Evolutionary conservation across 2,329 filamentous ascomycete genomes (phyloP).

Genomic region (Penicillium olsonii): DNA sequence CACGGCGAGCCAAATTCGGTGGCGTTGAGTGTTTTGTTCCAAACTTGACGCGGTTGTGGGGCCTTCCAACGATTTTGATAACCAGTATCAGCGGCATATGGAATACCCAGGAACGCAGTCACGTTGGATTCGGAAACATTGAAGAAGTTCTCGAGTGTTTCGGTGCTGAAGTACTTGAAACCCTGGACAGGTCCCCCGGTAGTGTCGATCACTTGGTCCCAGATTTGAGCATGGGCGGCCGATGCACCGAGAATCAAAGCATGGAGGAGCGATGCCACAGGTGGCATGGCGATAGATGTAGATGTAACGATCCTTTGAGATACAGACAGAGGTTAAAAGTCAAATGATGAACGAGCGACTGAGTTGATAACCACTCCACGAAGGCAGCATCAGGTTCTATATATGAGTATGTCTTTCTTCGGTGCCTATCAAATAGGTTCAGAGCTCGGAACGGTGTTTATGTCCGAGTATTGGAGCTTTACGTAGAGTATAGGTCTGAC

Average conservation of each 20-base stretch:
- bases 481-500: too few species aligned
- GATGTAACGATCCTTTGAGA: too few species aligned
- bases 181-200: conserved; percentile 20
- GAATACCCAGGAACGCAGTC: conserved; percentile 24
- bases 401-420: too few species aligned
- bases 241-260: conserved; percentile 14
- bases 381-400: too few species aligned
- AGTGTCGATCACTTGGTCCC: conserved; percentile 21
- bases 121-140: conserved; percentile 20
- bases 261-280: too few species aligned
- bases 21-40: conserved; percentile 24
- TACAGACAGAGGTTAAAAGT: too few species aligned
- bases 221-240: conserved; percentile 21
- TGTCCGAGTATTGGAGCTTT: too few species aligned
- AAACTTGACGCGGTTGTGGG: conserved; percentile 21
- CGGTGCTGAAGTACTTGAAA: conserved; percentile 26
- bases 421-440: too few species aligned
- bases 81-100: conserved; percentile 27
- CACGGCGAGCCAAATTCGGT: conserved; percentile 19
- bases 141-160: conserved; percentile 22
- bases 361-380: too few species aligned
- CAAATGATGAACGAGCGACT: too few species aligned
- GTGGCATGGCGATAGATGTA: too few species aligned
- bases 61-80: conserved; percentile 27
- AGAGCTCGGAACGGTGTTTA: too few species aligned